These are phyloP conservation scores for Cucurbitaria berberidis DNA, from an alignment of 2,329 filamentous ascomycete species.

Conservation along the genomic window DNA sequence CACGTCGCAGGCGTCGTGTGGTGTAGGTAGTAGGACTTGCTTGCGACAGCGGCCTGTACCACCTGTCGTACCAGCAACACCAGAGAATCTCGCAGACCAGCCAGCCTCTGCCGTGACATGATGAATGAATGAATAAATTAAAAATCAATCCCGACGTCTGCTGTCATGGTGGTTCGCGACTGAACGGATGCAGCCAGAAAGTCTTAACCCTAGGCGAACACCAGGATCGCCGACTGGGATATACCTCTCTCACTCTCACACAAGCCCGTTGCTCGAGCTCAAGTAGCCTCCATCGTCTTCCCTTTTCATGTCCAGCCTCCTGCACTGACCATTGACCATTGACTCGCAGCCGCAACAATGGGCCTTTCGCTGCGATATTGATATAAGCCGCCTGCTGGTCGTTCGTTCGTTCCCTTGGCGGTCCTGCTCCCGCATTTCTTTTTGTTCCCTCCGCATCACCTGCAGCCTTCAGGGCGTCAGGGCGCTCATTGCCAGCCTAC, in stretches of 20 bases:
- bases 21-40: not conserved
- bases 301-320: slow-evolving; percentile 6
- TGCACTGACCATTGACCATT: not conserved
- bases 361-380: slow-evolving; percentile 3
- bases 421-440: slow-evolving; percentile 15
- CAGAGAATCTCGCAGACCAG: slow-evolving; percentile 7
- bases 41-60: slow-evolving; percentile 15
- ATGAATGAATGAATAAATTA: too few relatives aligned
- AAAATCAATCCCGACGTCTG: too few relatives aligned
- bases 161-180: not conserved
- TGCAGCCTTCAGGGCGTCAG: slow-evolving; percentile 25
- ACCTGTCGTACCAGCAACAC: slow-evolving; percentile 19
- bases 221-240: slow-evolving; percentile 15
- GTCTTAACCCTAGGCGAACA: slow-evolving; percentile 1
- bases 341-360: slow-evolving; percentile 5
- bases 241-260: slow-evolving; percentile 10
- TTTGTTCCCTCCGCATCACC: slow-evolving; percentile 18
- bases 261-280: slow-evolving; percentile 13
- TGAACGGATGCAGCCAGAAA: not conserved
- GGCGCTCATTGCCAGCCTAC: too few relatives aligned
- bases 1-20: not conserved
- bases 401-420: slow-evolving; percentile 14
- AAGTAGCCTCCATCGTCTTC: slow-evolving; percentile 1
- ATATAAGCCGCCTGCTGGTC: not conserved
- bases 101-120: not conserved